Evolutionary conservation across 1,284 basidiomycete species (phyloP), one percentile per base, ranked within the genome.

Genomic region (Leccinum cinnamomeum): DNA sequence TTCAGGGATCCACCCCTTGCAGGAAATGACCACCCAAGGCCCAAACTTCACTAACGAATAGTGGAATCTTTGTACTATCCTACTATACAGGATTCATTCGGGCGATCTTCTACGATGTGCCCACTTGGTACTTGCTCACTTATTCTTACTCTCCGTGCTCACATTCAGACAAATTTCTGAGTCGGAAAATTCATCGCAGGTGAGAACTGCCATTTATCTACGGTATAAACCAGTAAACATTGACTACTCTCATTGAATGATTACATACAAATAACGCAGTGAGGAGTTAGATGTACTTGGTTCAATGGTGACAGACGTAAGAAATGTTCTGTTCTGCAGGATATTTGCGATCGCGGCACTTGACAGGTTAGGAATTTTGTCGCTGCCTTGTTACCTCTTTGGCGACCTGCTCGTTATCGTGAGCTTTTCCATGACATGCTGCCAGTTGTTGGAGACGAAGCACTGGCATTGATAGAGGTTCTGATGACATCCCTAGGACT

Each of bases 351-450:
- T 8, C 14, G 53, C 33, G 53, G 25, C 8, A 30, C 53, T 30
- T 10, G 53, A 53, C n/a, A n/a, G 53, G 14, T 67, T 0, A 6
- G 12, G 14, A 1, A 14, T 37, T 37, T 37, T 37, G 14, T 37
- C 37, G 37, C 37, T 37, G 12, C 37, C 28, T 56, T 46, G 70
- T 14, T 0, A 28, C 3, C 41, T 63, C 1, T 1, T 20, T 50
- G 20, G 61, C 66, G 3, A 57, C 62, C 53, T 69, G 51, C 8
- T 57, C 58, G 10, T 28, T 69, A n/a, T n/a, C 16, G 7, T 8
- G 16, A 41, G 16, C 4, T 44, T 56, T 61, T 59, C 57, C 54
- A 23, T 4, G 57, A 18, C 18, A 18, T 44, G n/a, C n/a, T 44
- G 41, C n/a, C n/a, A 44, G 41, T n/a, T 18, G 10, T 44, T n/a